These are phyloP conservation scores for Euphorbia schlechtendalii DNA, from an alignment of 441 rosid genomes.

Conservation along the genomic window DNA sequence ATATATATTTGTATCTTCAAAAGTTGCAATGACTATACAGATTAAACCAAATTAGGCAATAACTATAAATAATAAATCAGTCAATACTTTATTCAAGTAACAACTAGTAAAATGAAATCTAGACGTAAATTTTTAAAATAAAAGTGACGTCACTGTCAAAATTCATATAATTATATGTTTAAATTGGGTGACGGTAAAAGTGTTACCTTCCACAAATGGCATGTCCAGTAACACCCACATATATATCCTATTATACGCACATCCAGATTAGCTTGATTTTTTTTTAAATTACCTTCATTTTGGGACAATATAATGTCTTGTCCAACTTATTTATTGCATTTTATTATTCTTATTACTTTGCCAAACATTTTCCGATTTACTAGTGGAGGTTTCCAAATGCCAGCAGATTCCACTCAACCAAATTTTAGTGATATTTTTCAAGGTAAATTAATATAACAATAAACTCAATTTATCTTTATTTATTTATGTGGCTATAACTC, in stretches of 20 bases:
- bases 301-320: conserved; percentile 21
- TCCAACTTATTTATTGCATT: conserved; percentile 19
- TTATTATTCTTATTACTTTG: not conserved
- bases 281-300: conserved; percentile 11
- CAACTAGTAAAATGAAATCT: no score
- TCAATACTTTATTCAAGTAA: no score
- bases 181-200: no score
- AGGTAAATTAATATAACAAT: not conserved
- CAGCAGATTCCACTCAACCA: conserved; percentile 4
- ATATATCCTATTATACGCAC: not conserved
- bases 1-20: no score
- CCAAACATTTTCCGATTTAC: not conserved
- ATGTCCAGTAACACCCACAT: conserved; percentile 12
- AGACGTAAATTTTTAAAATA: no score
- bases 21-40: no score
- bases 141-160: no score
- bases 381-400: conserved; percentile 11
- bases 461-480: not conserved
- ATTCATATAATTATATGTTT: no score
- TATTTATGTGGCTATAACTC: not conserved
- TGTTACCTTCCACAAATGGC: conserved; percentile 26
- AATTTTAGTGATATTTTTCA: not conserved
- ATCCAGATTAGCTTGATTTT: conserved; percentile 2
- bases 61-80: no score
- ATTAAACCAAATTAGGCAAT: no score